A percentile compares a stretch with the other conserved stretches of the same genome.
Evolutionary conservation across 768 basidiomycete genomes (phyloP).

Genomic region (Termitomyces sp.): DNA sequence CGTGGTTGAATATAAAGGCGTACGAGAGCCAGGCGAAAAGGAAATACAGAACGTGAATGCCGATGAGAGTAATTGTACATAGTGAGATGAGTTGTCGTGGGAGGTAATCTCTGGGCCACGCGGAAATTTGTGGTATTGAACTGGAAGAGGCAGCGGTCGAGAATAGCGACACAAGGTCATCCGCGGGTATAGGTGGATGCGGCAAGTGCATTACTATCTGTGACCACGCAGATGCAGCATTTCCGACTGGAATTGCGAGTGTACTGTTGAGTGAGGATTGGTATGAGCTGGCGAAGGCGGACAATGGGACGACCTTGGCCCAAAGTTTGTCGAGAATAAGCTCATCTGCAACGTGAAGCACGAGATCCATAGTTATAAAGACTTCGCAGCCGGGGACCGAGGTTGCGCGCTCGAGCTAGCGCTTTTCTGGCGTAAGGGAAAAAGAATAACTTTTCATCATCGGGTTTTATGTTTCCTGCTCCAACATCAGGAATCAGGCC

Average conservation of each 20-base stretch:
- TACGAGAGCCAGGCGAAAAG: constrained; percentile 84
- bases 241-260: constrained; percentile 28
- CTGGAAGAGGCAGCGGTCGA: constrained; percentile 22
- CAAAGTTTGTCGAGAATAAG: constrained; percentile 77
- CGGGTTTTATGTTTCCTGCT: constrained; percentile 22
- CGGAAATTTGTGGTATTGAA: constrained; percentile 45
- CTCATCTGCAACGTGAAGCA: constrained; percentile 71
- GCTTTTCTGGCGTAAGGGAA: neutral
- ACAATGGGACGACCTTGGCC: constrained; percentile 67
- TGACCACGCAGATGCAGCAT: constrained; percentile 43
- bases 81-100: constrained; percentile 78
- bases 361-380: constrained; percentile 68
- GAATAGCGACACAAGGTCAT: constrained; percentile 29
- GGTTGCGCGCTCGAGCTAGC: neutral
- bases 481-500: constrained; percentile 34
- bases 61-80: constrained; percentile 65
- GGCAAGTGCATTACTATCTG: constrained; percentile 54
- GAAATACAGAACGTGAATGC: constrained; percentile 87
- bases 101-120: constrained; percentile 84
- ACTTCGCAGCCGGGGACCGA: neutral
- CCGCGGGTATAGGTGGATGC: constrained; percentile 46
- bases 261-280: constrained; percentile 35
- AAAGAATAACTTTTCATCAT: constrained; percentile 4
- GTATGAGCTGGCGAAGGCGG: constrained; percentile 35
- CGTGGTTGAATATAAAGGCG: constrained; percentile 85